These are phyloP conservation scores for Sporothrix brunneoviolacea DNA, from an alignment of 2,329 filamentous ascomycete species.

Conservation along the genomic window DNA sequence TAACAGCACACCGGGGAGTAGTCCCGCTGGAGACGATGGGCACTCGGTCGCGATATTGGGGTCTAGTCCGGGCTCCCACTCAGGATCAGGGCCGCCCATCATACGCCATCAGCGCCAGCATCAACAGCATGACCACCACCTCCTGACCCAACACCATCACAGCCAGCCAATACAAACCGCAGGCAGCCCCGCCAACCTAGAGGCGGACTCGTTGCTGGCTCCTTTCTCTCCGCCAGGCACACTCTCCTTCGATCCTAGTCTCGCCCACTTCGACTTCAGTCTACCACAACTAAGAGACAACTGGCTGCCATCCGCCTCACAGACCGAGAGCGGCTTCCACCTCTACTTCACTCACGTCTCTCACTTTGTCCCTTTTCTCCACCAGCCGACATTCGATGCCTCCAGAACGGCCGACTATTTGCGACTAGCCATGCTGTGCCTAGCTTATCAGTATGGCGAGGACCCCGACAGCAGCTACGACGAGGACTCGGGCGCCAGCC, in stretches of 20 bases:
- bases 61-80: too few relatives aligned
- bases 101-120: too few relatives aligned
- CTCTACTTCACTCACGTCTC: constrained; percentile 32
- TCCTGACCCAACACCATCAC: too few relatives aligned
- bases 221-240: not conserved
- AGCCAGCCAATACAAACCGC: too few relatives aligned
- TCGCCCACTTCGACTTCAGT: constrained; percentile 5
- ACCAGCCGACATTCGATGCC: constrained; percentile 30
- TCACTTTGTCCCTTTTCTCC: constrained; percentile 32
- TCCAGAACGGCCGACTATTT: constrained; percentile 21
- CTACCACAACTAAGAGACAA: constrained; percentile 20
- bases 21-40: not conserved
- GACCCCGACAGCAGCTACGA: constrained; percentile 27
- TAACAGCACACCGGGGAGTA: not conserved
- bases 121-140: too few relatives aligned
- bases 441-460: constrained; percentile 33
- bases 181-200: not conserved
- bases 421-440: constrained; percentile 30
- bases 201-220: not conserved
- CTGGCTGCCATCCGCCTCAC: constrained; percentile 27
- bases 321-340: constrained; percentile 27
- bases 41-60: too few relatives aligned
- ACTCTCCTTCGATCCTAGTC: not conserved
- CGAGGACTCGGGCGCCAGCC: constrained; percentile 21
- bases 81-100: too few relatives aligned